A percentile compares a stretch with the other conserved stretches of the same genome.
phyloP scores from a whole-genome alignment of 1,139 yeast species.

The Pichia sp. region DNA sequence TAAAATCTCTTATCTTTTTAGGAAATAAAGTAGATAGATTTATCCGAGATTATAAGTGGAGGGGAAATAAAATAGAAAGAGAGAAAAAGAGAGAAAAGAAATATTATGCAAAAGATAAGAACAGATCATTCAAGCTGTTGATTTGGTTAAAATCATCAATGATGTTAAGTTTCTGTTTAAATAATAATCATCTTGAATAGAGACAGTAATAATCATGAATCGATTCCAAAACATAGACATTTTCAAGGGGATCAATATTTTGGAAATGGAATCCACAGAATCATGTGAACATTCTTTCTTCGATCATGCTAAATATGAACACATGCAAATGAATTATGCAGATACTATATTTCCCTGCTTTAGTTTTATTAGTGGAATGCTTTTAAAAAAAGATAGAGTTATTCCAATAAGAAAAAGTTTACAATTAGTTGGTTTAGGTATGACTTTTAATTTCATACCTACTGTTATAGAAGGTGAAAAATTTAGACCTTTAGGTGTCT shows the following conservation, averaged over 20 bases:
- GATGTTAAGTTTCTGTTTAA: no score
- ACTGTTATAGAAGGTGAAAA: conserved; percentile 12
- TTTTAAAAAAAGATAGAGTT: conserved; percentile 15
- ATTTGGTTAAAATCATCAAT: no score
- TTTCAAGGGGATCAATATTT: conserved; percentile 31
- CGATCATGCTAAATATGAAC: conserved; percentile 28
- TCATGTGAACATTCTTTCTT: conserved; percentile 22
- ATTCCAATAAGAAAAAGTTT: conserved; percentile 22
- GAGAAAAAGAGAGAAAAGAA: no score
- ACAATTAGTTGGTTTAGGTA: conserved; percentile 31
- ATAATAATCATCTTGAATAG: no score
- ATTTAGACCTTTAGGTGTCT: conserved; percentile 31
- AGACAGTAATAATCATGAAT: not conserved
- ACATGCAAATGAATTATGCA: conserved; percentile 28
- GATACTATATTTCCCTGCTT: conserved; percentile 35
- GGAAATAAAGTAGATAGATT: no score
- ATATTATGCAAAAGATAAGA: no score
- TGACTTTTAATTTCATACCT: conserved; percentile 28
- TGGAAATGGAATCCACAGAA: conserved; percentile 33
- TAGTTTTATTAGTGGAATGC: conserved; percentile 32
- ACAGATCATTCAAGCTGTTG: no score
- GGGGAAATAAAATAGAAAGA: no score
- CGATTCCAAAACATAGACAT: conserved; percentile 20
- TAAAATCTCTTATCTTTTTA: no score
- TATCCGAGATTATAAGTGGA: no score